Conservation (phyloP, 1,284 basidiomycete genomes). For the Ceratobasidium sp. region DNA sequence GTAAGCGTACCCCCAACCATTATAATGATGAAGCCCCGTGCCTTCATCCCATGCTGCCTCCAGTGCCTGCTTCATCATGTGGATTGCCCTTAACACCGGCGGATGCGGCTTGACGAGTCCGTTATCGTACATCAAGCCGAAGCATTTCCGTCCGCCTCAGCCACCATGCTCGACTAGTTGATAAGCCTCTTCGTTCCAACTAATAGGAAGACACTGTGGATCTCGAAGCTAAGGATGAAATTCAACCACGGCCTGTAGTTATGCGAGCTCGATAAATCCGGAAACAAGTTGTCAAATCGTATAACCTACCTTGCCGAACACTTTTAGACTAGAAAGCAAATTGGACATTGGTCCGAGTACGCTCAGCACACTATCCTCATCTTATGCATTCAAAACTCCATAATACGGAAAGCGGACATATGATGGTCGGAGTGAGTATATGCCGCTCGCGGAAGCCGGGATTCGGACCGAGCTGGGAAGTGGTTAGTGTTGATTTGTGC, state of each 20-base stretch:
- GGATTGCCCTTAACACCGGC: constrained; percentile 69
- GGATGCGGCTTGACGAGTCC: constrained; percentile 72
- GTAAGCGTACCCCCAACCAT: no score
- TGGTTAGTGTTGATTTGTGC: no score
- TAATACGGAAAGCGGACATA: constrained; percentile 73
- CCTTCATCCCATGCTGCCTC: constrained; percentile 71
- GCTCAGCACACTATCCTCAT: constrained; percentile 72
- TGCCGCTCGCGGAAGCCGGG: constrained; percentile 68
- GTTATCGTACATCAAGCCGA: constrained; percentile 70
- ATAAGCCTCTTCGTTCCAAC: constrained; percentile 70
- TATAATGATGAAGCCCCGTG: constrained; percentile 46
- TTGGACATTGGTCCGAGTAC: constrained; percentile 75
- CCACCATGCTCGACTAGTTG: constrained; percentile 63
- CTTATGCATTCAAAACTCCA: constrained; percentile 66
- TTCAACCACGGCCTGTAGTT: constrained; percentile 54
- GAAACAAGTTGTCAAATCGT: no score
- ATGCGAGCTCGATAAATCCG: neutral
- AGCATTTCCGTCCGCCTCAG: constrained; percentile 62
- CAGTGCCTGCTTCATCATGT: constrained; percentile 64
- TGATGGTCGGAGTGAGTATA: constrained; percentile 75
- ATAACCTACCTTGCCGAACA: constrained; percentile 70
- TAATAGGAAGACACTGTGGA: constrained; percentile 65
- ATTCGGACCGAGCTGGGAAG: constrained; percentile 76
- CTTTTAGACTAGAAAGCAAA: constrained; percentile 64
- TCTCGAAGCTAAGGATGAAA: constrained; percentile 74